Base-by-base conservation (phyloP, 257 asterid genomes). In the Haberlea rhodopensis region DNA sequence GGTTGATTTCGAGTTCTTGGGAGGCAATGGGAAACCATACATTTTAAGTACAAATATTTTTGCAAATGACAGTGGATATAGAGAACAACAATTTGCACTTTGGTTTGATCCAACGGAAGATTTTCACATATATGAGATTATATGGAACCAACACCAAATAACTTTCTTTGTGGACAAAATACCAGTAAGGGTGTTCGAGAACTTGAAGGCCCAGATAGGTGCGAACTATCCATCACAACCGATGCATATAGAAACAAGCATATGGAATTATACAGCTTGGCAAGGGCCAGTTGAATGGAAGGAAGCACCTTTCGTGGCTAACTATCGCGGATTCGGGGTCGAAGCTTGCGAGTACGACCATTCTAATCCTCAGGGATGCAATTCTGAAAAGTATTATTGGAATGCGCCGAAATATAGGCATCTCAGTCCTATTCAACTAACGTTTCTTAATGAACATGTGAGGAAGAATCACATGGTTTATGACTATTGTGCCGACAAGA, bases 241-340 rank as follows among this genome's bases (percentile, higher is more conserved):
- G 1, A 75, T 75, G 77, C 77, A 62, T 23, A 16, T 75, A n/a
- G 74, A 75, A 34, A 67, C 73, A 37, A 71, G 71, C 62, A 71
- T 71, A 21, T 75, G 76, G 76, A 71, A 67, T 61, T 5, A 34
- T 1, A 15, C 37, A 2, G 15, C 9, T 19, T 75, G 80, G 80
- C 46, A 21, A 2, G 80, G 80, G 31, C 5, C 0, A 4, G 71
- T 54, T 0, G 60, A 70, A 8, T 70, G 79, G 73, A 45, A 13
- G 5, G 66, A 60, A 59, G 70, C 48, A 5, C 69, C 76, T 2
- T 75, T 70, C 26, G 48, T 29, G 21, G 70, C 76, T 3, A 19
- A 28, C 5, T 75, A 60, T 59, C 53, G 57, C 4, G 10, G 48
- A 0, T 74, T 74, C 49, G 27, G 22, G 3, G 53, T 73, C 1